Evolutionary conservation across 305 asterid genomes (phyloP), one percentile per base, ranked within the genome.

Genomic region (Ajuga reptans): DNA sequence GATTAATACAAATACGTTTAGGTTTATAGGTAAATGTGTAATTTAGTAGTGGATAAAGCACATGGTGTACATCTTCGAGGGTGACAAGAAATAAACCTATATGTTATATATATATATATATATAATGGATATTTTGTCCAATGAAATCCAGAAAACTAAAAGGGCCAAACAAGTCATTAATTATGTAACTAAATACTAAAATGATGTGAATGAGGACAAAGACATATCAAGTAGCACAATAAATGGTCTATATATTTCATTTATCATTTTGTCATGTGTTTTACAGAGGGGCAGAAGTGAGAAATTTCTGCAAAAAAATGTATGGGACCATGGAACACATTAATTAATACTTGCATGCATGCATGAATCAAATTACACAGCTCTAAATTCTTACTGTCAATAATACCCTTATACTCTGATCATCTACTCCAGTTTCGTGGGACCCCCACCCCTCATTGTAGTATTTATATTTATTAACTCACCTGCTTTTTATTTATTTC

Each of bases 311-410:
- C 5, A 9, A 39, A 17, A 9, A 14, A 47, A 47, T 59, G 34
- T 47, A 0, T 31, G 24, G 63, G 75, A 70, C 74, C 66, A 62
- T 21, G 14, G 6, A 50, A 10, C 42, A 34, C 6, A 21, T 21
- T 21, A 21, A 21, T 21, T 39, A 52, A 16, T 18, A 29, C 16
- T 46, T 61, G 59, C 74, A 75, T 62, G 61, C 75, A 75, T 73
- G 50, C 54, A 59, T 24, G 10, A 2, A 15, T 9, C 6, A 46
- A 31, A 5, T 17, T 34, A 33, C 3, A 31, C 16, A 24, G 0
- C 24, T 60, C 18, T 27, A 41, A 68, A 42, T 46, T 57, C 57
- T 34, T 15, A 57, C 56, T 31, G 36, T 41, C 46, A 54, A 6
- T 53, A 36, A 11, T 67, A 14, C 18, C 36, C 10, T 46, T 31